Evolutionary conservation across 306 rosid species (phyloP), one percentile per base, ranked within the genome.

Genomic region (Pachyrhizus erosus): DNA sequence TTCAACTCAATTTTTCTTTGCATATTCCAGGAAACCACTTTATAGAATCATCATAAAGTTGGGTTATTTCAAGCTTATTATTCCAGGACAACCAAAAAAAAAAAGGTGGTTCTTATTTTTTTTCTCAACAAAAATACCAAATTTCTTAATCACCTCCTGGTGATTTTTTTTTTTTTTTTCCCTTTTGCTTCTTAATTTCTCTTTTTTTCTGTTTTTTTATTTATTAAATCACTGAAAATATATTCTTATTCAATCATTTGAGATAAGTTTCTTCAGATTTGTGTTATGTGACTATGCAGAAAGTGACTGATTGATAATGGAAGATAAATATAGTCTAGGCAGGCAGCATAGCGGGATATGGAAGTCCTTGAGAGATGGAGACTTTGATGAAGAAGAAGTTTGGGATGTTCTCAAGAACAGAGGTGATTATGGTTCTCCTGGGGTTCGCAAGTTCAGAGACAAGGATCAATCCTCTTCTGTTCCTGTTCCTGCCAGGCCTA

Each of bases 301-400:
- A 80, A 62, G 65, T 60, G 58, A 52, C 13, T 70, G 27, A 93
- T 17, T 74, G 2, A 20, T 33, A 6, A 54, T 90, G 97, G 95
- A 66, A 46, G 74, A 76, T n/a, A 88, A 80, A 31, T 65, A 86
- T 60, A 79, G 86, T 46, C 26, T 84, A 27, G 45, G 24, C 12
- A 88, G 87, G 81, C 85, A 88, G 73, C 83, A 68, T 37, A 90
- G 89, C 82, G 92, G 87, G n/a, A 85, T 89, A 62, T 94, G 98
- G 98, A 89, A 92, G 77, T 89, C 92, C 5, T 70, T 92, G 39
- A 92, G 91, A 79, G 92, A 94, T 84, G 97, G 89, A 62, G 98
- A 94, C 31, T 92, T 89, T 65, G 94, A 94, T 77, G 98, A 94
- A 80, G 90, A 82, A 61, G 97, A 92, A 43, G 87, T 92, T 67